phyloP scores from a whole-genome alignment of 805 yeast genomes.

The Yarrowia sp. region DNA sequence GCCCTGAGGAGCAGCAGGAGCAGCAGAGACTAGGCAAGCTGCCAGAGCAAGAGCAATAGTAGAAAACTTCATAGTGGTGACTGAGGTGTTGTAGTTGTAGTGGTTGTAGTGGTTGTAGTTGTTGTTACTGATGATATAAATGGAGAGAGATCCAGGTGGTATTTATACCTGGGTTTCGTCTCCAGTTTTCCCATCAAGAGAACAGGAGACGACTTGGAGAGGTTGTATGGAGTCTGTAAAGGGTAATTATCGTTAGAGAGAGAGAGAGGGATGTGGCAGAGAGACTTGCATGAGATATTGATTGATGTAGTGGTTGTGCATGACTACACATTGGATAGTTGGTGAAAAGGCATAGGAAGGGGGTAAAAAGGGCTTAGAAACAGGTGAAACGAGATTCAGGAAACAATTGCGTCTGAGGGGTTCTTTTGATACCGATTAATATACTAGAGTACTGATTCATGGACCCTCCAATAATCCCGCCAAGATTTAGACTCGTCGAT shows the following conservation, averaged over 20 bases:
- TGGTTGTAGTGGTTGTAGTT: not conserved
- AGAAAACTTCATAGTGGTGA: slow-evolving; percentile 1
- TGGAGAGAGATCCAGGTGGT: not conserved
- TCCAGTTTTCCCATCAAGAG: no score
- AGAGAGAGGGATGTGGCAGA: slow-evolving; percentile 5
- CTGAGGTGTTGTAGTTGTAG: not conserved
- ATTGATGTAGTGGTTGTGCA: not conserved
- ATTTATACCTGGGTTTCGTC: not conserved
- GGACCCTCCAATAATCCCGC: not conserved
- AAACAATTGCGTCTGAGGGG: no score
- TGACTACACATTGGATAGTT: not conserved
- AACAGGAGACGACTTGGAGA: not conserved
- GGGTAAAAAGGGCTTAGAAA: not conserved
- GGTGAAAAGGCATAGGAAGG: not conserved
- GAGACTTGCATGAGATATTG: not conserved
- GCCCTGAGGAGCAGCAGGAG: not conserved
- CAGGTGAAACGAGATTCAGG: not conserved
- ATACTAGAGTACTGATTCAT: no score
- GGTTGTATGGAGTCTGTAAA: not conserved
- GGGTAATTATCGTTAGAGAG: not conserved
- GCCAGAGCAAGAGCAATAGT: not conserved
- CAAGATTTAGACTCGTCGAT: not conserved
- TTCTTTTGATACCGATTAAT: not conserved
- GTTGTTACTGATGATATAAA: not conserved
- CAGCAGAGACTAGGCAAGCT: not conserved